phyloP scores from a whole-genome alignment of 1,284 basidiomycete genomes.

The Malassezia caprae region DNA sequence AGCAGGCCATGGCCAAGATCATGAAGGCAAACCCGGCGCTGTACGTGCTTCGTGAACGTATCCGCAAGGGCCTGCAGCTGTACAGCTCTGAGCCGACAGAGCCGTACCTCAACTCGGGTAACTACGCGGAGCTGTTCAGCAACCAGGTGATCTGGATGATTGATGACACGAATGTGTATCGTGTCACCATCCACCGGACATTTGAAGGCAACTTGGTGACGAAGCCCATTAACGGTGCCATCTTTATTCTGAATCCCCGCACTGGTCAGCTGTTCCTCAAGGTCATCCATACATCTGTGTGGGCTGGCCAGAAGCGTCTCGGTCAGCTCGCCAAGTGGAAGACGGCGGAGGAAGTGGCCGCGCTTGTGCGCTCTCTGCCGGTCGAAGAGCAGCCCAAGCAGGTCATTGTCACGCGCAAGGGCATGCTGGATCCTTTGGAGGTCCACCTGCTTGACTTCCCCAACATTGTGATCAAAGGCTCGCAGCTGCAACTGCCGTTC shows the following conservation, averaged over 20 bases:
- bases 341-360: constrained; percentile 98
- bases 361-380: constrained; percentile 86
- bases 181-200: constrained; percentile 98
- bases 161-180: constrained; percentile 98
- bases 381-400: constrained; percentile 99
- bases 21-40: constrained; percentile 99
- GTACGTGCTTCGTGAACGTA: constrained; percentile 94
- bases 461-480: constrained; percentile 99
- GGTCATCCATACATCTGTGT: constrained; percentile 97
- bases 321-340: constrained; percentile 99
- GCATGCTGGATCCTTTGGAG: constrained; percentile 83
- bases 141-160: constrained; percentile 99
- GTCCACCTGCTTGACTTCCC: constrained; percentile 97
- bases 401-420: constrained; percentile 97
- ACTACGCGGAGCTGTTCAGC: constrained; percentile 95
- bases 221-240: constrained; percentile 98
- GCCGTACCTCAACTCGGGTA: constrained; percentile 91
- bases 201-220: constrained; percentile 99
- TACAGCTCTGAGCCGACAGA: constrained; percentile 99
- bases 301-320: constrained; percentile 99
- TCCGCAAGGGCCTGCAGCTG: constrained; percentile 92
- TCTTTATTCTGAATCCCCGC: constrained; percentile 99
- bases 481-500: constrained; percentile 95
- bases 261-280: constrained; percentile 98
- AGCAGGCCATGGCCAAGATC: constrained; percentile 98